A percentile compares a stretch with the other conserved stretches of the same genome.
phyloP scores from a whole-genome alignment of 2,329 filamentous ascomycete species.

The Talaromyces verruculosus region DNA sequence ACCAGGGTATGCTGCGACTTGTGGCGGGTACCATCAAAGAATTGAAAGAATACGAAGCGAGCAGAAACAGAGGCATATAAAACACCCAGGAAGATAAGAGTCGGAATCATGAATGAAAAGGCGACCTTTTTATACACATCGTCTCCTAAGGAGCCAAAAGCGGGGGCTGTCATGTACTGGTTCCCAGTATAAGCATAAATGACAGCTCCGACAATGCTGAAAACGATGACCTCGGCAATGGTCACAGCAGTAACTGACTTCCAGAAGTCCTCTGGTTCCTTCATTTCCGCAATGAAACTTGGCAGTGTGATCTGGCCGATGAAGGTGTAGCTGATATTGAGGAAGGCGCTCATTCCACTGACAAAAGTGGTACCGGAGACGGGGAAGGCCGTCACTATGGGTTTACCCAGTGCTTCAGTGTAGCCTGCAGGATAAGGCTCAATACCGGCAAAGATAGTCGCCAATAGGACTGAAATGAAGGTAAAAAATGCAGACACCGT shows the following conservation, averaged over 20 bases:
- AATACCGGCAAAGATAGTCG: constrained; percentile 76
- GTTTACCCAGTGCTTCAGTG: constrained; percentile 59
- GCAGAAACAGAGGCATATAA: constrained; percentile 87
- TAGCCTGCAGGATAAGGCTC: constrained; percentile 72
- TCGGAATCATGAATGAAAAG: constrained; percentile 95
- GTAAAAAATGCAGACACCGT: constrained; percentile 82
- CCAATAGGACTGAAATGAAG: constrained; percentile 82
- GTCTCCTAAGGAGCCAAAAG: constrained; percentile 78
- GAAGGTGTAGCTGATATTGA: constrained; percentile 96
- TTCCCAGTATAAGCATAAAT: constrained; percentile 87
- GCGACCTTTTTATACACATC: constrained; percentile 78
- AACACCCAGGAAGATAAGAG: constrained; percentile 86
- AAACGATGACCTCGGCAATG: constrained; percentile 81
- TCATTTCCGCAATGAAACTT: constrained; percentile 96
- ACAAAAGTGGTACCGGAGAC: constrained; percentile 74
- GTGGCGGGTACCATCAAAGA: constrained; percentile 78
- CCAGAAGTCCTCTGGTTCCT: constrained; percentile 74
- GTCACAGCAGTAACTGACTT: constrained; percentile 92
- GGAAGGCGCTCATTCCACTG: constrained; percentile 77
- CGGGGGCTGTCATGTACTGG: constrained; percentile 83
- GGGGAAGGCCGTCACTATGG: constrained; percentile 68
- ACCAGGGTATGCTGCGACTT: constrained; percentile 76
- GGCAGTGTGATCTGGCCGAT: constrained; percentile 93
- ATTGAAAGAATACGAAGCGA: constrained; percentile 86
- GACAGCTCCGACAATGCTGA: constrained; percentile 76